Evolutionary conservation across 352 stramenopile genomes (phyloP), one percentile per base, ranked within the genome.

Genomic region (Thalassiosira gravida): DNA sequence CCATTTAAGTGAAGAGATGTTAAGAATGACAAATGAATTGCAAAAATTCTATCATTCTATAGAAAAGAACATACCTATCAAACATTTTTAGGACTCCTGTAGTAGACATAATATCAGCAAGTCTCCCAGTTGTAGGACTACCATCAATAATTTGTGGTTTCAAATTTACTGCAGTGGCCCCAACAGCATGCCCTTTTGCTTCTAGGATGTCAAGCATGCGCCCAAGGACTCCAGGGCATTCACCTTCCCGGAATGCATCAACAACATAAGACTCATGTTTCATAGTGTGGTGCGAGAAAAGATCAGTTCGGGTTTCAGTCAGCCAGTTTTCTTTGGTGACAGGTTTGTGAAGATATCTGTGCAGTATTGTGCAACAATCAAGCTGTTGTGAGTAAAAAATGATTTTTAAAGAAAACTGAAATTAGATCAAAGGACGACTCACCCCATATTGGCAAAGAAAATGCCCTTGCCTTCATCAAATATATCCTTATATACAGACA

Each of bases 201-300:
- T 86, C 59, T 39, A 89, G 66, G 30, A 89, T 55, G 20, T 89
- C 82, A 37, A 83, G 76, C 73, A 89, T 86, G 20, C 82, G 67
- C 6, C 82, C 82, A 39, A 88, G 49, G 56, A 90, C 77, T 32
- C 83, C 80, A 61, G 83, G 65, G 22, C 80, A 72, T 49, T 65
- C 67, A 25, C 70, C 74, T 58, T 88, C 80, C 24, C 65, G 69
- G 50, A 88, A 90, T 63, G 83, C 80, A 80, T 90, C 83, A 37
- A 90, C 83, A 24, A 61, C 39, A 6, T 81, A 67, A 3, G 71
- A 62, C 47, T 90, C 83, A 6, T 25, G 37, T 50, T 70, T 81
- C 83, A 88, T 88, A 2, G 76, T 72, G 42, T 90, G 77, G 70
- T 94, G 89, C 29, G 82, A 85, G 64, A 89, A 91, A 18, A 93